A percentile compares a stretch with the other conserved stretches of the same genome.
Conservation (phyloP, 116 monocot species). For the Cymodocea nodosa region DNA sequence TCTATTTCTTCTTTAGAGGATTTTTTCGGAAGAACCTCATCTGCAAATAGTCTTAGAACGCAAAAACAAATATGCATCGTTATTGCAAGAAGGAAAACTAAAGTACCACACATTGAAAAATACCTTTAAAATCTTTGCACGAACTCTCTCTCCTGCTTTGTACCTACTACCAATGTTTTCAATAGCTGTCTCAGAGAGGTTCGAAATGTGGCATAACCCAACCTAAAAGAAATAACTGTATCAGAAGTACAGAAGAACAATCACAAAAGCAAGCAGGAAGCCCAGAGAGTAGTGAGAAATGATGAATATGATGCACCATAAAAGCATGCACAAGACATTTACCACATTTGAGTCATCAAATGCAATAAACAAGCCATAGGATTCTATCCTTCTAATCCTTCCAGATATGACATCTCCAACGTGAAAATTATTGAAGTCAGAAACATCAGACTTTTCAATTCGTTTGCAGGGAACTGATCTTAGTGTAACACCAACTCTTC, state of each 20-base stretch:
- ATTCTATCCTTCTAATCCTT: conserved; percentile 44
- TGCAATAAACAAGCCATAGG: conserved; percentile 77
- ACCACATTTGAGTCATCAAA: conserved; percentile 59
- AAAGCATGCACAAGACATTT: conserved; percentile 6
- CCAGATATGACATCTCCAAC: conserved; percentile 76
- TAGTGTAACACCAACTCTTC: conserved; percentile 70
- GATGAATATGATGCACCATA: neutral
- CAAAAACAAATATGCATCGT: too few species aligned
- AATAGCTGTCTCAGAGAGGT: conserved; percentile 54
- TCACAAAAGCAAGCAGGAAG: neutral
- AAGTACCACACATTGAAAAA: too few species aligned
- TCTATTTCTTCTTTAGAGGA: too few species aligned
- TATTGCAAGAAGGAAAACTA: too few species aligned
- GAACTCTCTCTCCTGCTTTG: conserved; percentile 43
- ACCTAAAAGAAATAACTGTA: conserved; percentile 37
- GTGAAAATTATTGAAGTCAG: conserved; percentile 31
- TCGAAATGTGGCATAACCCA: conserved; percentile 84
- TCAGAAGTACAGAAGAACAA: neutral
- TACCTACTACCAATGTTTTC: conserved; percentile 47
- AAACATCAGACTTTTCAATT: conserved; percentile 19
- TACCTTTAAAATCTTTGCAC: conserved; percentile 71
- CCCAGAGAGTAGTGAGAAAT: too few species aligned
- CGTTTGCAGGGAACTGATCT: conserved; percentile 15
- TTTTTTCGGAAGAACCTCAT: too few species aligned
- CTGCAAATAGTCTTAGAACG: too few species aligned